Percentiles rank a stretch among this genome's conserved stretches.
Conservation (phyloP, 129 eudicot genomes). For the Ambrosia artemisiifolia region DNA sequence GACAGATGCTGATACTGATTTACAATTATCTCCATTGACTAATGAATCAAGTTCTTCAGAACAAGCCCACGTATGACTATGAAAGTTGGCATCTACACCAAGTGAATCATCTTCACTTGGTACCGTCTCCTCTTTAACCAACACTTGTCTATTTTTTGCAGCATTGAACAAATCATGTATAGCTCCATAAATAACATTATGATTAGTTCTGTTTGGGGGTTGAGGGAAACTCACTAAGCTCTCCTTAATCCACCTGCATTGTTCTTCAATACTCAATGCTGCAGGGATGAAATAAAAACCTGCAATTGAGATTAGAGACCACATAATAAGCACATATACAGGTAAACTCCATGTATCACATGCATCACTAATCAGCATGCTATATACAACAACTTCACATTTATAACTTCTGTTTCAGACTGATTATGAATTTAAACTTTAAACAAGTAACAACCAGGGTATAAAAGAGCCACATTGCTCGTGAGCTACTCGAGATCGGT, state of each 20-base stretch:
- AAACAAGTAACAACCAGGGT: neutral
- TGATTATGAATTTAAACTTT: neutral
- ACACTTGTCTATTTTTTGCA: conserved; percentile 44
- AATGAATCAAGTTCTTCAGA: conserved; percentile 36
- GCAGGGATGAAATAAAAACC: conserved; percentile 92
- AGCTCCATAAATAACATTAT: conserved; percentile 82
- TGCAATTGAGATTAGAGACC: conserved; percentile 30
- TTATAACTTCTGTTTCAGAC: neutral
- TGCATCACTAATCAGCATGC: neutral
- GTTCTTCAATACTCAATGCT: conserved; percentile 74
- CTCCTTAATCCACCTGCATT: conserved; percentile 78
- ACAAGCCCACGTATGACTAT: conserved; percentile 48
- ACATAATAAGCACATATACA: conserved; percentile 7
- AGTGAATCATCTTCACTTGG: conserved; percentile 5
- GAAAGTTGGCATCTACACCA: conserved; percentile 7
- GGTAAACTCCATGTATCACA: neutral
- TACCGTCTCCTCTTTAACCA: conserved; percentile 40
- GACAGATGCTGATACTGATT: conserved; percentile 62
- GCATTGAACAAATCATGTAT: conserved; percentile 60
- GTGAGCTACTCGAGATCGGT: too few species aligned
- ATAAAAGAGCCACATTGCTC: too few species aligned
- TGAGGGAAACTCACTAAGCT: conserved; percentile 87
- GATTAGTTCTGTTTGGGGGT: conserved; percentile 90
- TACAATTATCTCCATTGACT: conserved; percentile 32
- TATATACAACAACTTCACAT: neutral